Evolutionary conservation across 2,329 filamentous ascomycete genomes (phyloP), one percentile per base, ranked within the genome.

Genomic region (Colletotrichum sp.): DNA sequence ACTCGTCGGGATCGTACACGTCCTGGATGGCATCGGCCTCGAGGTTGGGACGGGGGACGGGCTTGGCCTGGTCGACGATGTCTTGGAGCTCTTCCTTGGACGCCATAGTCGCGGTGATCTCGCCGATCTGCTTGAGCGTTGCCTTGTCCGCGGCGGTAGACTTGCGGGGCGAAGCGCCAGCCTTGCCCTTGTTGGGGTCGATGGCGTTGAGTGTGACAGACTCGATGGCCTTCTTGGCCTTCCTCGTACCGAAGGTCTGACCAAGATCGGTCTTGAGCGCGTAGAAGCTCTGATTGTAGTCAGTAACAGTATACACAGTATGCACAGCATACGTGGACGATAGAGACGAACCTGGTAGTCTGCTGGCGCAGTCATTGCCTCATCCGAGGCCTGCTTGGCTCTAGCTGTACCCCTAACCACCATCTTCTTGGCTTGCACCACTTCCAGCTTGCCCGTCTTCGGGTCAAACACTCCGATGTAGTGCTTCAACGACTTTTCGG

Each of bases 171-270:
- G 83, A 81, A 48, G 55, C 70, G 43, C 43, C 43, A 79, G 68
- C 72, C 79, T 82, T 77, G 63, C 77, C 74, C 71, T 82, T 85
- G 80, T 83, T 82, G 57, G 87, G 84, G 57, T 85, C 85, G 79
- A 96, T 95, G 21, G 94, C 93, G 81, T 96, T 96, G 80, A 94
- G 89, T 4, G 92, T 92, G 78, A 91, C 88, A 72, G 93, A 90
- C 32, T 90, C 88, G 79, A 97, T 92, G 2, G 92, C 93, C 86
- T 96, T 96, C 88, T 93, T 94, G 26, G 95, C 94, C 85, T 96
- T 96, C 87, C 95, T 96, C 30, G 94, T 96, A 83, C 95, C 95
- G 81, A 98, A 98, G 36, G 93, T 92, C 80, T 94, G 90, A 55
- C 94, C 94, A 15, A 98, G 91, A 3, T 93, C 91, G 79, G 92